Percentiles rank a stretch among this genome's conserved stretches.
Conservation (phyloP, 768 basidiomycete species). For the Podaxis sp. region DNA sequence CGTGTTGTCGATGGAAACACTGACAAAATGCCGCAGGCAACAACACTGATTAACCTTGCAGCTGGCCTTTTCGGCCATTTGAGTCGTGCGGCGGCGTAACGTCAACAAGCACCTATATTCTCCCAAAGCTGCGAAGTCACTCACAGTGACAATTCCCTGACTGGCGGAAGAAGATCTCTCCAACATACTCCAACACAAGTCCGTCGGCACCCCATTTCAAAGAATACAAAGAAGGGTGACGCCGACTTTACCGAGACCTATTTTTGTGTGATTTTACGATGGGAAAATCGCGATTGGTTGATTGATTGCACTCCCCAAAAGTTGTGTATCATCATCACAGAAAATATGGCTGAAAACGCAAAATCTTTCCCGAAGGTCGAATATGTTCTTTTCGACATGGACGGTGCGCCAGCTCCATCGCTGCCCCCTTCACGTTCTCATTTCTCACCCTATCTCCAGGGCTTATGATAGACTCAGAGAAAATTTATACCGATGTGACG, state of each 20-base stretch:
- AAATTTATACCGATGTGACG: slow-evolving; percentile 74
- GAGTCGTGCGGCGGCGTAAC: neutral
- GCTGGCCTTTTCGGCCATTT: neutral
- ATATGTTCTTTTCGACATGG: slow-evolving; percentile 75
- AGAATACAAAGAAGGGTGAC: neutral
- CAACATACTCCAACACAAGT: neutral
- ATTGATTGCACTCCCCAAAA: neutral
- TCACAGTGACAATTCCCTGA: neutral
- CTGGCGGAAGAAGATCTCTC: neutral
- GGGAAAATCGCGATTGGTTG: neutral
- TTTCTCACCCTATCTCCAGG: slow-evolving; percentile 35
- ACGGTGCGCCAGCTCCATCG: slow-evolving; percentile 39
- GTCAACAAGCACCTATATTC: neutral
- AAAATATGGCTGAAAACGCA: slow-evolving; percentile 14
- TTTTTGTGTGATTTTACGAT: slow-evolving; percentile 2
- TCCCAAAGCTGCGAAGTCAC: neutral
- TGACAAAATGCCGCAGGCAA: neutral
- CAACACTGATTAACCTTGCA: neutral
- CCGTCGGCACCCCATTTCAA: neutral
- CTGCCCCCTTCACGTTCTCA: neutral
- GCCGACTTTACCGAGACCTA: neutral
- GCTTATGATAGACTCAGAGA: slow-evolving; percentile 74
- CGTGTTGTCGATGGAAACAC: neutral
- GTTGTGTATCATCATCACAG: neutral
- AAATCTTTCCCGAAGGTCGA: slow-evolving; percentile 33